These are phyloP conservation scores for Wickerhamomyces ciferrii DNA, from an alignment of 805 yeast species.

Conservation along the genomic window DNA sequence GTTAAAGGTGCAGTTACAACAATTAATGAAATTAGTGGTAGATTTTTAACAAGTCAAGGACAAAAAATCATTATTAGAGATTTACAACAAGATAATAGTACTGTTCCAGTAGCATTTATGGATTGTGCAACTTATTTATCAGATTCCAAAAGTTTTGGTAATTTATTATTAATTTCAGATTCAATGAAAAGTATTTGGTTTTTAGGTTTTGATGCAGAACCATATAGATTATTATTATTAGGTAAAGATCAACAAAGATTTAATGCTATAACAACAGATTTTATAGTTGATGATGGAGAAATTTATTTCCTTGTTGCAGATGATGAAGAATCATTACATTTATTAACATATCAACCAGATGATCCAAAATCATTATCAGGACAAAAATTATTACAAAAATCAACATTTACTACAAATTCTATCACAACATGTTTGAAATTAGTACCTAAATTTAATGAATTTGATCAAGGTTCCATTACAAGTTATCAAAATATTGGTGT, in stretches of 20 bases:
- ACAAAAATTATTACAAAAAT: slow-evolving; percentile 60
- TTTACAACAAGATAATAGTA: slow-evolving; percentile 77
- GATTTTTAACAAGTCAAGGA: slow-evolving; percentile 82
- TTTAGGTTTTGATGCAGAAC: slow-evolving; percentile 92
- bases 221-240: slow-evolving; percentile 74
- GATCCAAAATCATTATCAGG: slow-evolving; percentile 82
- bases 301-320: slow-evolving; percentile 67
- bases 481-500: slow-evolving; percentile 65
- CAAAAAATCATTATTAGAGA: slow-evolving; percentile 75
- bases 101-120: slow-evolving; percentile 89
- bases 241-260: slow-evolving; percentile 68
- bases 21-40: slow-evolving; percentile 74
- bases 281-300: slow-evolving; percentile 65
- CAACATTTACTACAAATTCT: slow-evolving; percentile 67
- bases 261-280: slow-evolving; percentile 71
- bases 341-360: slow-evolving; percentile 87
- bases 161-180: slow-evolving; percentile 79
- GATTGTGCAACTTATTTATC: slow-evolving; percentile 79
- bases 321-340: slow-evolving; percentile 56
- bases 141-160: slow-evolving; percentile 79
- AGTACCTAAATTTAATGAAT: slow-evolving; percentile 31
- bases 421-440: slow-evolving; percentile 49
- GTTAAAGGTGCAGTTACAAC: slow-evolving; percentile 82
- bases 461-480: slow-evolving; percentile 15
- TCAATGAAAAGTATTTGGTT: slow-evolving; percentile 70